A percentile compares a stretch with the other conserved stretches of the same genome.
phyloP scores from a whole-genome alignment of 2,329 filamentous ascomycete genomes.

The Fusarium luffae region DNA sequence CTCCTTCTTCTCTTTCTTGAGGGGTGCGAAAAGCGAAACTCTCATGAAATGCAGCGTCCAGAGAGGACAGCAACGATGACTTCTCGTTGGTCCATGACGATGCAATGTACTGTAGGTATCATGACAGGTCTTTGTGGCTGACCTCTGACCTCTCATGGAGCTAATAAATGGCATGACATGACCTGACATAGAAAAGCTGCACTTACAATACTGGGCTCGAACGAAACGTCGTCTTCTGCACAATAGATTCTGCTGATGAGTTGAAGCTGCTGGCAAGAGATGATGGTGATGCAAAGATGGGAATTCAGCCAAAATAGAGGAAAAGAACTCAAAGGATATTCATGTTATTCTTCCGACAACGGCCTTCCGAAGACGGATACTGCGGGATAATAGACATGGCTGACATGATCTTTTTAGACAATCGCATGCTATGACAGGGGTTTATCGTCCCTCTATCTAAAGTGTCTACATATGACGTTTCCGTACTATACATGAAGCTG shows the following conservation, averaged over 20 bases:
- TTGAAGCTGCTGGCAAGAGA: constrained; percentile 15
- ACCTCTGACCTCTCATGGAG: constrained; percentile 22
- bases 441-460: constrained; percentile 25
- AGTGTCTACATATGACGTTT: constrained; percentile 31
- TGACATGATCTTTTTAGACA: constrained; percentile 38
- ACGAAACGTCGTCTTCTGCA: constrained; percentile 15
- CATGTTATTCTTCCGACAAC: constrained; percentile 41
- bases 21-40: background rate
- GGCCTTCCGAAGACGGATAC: constrained; percentile 40
- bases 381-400: constrained; percentile 35
- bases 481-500: constrained; percentile 29
- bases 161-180: constrained; percentile 14
- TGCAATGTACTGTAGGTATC: background rate
- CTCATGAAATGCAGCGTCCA: background rate
- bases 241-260: background rate
- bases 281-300: constrained; percentile 26
- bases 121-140: constrained; percentile 34
- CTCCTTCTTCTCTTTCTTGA: background rate
- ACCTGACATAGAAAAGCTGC: constrained; percentile 18
- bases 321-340: constrained; percentile 28
- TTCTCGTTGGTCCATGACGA: constrained; percentile 40
- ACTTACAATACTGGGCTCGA: constrained; percentile 28
- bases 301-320: constrained; percentile 35
- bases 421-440: constrained; percentile 29
- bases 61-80: background rate